Base-by-base conservation (phyloP, 371 early-diverging fungal genomes). In the Apophysomyces elegans region DNA sequence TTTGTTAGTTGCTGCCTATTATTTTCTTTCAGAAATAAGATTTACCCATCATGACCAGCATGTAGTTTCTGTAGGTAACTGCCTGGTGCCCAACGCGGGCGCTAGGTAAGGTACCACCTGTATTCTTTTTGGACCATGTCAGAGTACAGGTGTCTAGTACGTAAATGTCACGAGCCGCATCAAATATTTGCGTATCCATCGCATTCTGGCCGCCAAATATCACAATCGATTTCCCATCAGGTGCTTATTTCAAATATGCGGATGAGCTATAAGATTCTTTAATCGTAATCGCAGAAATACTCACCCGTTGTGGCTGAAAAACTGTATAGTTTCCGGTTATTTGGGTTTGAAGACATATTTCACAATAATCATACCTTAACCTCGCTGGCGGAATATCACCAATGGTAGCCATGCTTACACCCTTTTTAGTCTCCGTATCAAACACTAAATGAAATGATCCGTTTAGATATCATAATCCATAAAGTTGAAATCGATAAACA, bases 191-290 rank as follows among this genome's bases (percentile, higher is more conserved):
- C 1, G 9, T n/a, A 21, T 50, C 54, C 16, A 18, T 21, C 4
- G 54, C 54, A 21, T 50, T 32, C 14, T 67, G 61, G 5, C 82
- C 82, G 16, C 82, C 82, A 63, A 74, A 82, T 4, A 77, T 60
- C 0, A 79, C 76, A 61, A 82, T 72, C 0, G 79, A 79, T 57
- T 67, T 69, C 8, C 78, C 76, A 70, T 79, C 79, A 13, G 76
- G 69, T n/a, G 73, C 80, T 68, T 50, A 47, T 56, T 39, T 41
- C 32, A 37, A 39, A 37, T 13, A 50, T 3, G 11, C 4, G 21
- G 0, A 50, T 21, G 11, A 50, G 50, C 50, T 50, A 18, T 2
- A 8, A 50, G 21, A 50, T 1, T n/a, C 21, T 21, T 7, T 21
- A 9, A 0, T 50, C 8, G 11, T 21, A 2, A 0, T 5, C 11